Base-by-base conservation (phyloP, 768 basidiomycete genomes). In the Mycena sanguinolenta region DNA sequence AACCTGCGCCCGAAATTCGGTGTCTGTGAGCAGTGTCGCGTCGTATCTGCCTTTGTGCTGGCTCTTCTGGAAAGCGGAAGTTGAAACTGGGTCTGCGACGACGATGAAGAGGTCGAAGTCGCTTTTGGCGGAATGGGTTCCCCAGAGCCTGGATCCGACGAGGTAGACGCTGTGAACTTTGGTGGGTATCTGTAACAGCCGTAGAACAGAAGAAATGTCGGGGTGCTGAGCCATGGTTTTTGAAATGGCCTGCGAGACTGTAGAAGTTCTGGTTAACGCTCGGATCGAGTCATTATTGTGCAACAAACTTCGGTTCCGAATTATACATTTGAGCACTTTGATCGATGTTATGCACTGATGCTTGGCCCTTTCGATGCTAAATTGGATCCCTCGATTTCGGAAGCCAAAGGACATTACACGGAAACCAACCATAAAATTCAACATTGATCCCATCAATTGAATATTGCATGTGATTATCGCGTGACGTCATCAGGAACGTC, bases 11-110 rank as follows among this genome's bases (percentile, higher is more conserved):
- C 59, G 27, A 58, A 76, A 77, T 12, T 73, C 63, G 13, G 66
- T 66, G 57, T 75, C 71, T 4, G 67, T 75, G 39, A 75, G 55
- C 8, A 77, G 14, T 10, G 76, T 77, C 12, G 72, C 49, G n/a
- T 77, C 76, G 67, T 75, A 76, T 60, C 73, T 60, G 28, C 72
- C 72, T 57, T 73, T 74, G 54, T 77, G 77, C 61, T 74, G 76
- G 60, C 75, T 78, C 55, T 72, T 76, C 23, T 53, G 65, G 21
- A 70, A 62, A 3, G 58, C 9, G 52, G 21, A 21, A 0, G 58
- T 14, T 2, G 63, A 27, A 17, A 42, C 9, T 2, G 62, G 30
- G 63, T 67, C 63, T 16, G 66, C 58, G 32, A 67, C 53, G 39
- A 79, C 65, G 25, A 78, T 49, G 42, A 77, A 67, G 16, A 75